Evolutionary conservation across 495 filamentous ascomycete species (phyloP).

Genomic region (Penicilliopsis zonata): DNA sequence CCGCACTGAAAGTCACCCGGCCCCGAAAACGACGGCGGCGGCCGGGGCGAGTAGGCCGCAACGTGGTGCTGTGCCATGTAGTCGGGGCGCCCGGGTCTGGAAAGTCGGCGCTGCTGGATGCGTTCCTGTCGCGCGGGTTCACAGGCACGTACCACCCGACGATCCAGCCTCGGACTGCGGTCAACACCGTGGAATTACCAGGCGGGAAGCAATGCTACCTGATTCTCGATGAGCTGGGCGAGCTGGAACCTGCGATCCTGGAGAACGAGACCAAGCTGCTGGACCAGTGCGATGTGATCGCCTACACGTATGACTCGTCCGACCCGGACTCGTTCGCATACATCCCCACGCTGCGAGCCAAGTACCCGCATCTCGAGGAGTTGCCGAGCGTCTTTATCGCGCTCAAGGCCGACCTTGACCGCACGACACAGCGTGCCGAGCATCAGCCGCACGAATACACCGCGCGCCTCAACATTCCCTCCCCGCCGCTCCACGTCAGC

Average conservation of each 20-base stretch:
- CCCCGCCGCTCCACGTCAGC: conserved; percentile 83
- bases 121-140: conserved; percentile 83
- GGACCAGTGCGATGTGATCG: conserved; percentile 83
- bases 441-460: conserved; percentile 91
- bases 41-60: conserved; percentile 78
- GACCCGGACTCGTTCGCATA: conserved; percentile 92
- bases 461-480: conserved; percentile 54
- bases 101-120: conserved; percentile 80
- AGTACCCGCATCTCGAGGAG: conserved; percentile 71
- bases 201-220: conserved; percentile 96
- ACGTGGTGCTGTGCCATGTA: conserved; percentile 95
- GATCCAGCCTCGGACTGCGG: conserved; percentile 82
- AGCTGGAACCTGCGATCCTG: conserved; percentile 82
- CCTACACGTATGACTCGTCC: conserved; percentile 92
- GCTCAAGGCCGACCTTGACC: conserved; percentile 87
- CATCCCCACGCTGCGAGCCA: conserved; percentile 67
- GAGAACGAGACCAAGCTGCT: conserved; percentile 88
- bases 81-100: conserved; percentile 71
- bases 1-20: conserved; percentile 84
- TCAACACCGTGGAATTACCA: conserved; percentile 92
- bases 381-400: conserved; percentile 85
- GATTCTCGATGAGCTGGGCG: conserved; percentile 91
- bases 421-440: conserved; percentile 84
- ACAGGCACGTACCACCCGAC: conserved; percentile 81
- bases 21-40: conserved; percentile 71